Conservation (phyloP, 1,284 basidiomycete species). For the Xerocomus minutiporus region DNA sequence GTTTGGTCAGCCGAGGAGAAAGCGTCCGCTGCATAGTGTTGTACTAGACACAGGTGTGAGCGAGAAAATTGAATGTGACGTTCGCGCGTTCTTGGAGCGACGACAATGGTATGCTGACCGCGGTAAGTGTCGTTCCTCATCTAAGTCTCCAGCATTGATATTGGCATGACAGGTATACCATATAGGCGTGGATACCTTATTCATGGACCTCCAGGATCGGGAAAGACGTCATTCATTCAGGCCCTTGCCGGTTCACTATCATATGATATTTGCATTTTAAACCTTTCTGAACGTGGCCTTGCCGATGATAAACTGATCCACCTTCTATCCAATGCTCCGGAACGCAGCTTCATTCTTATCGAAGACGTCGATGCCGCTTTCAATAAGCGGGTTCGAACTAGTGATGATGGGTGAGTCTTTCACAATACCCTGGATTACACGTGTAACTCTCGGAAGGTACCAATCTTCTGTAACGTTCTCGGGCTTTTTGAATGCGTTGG, state of each 20-base stretch:
- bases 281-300: slow-evolving; percentile 93
- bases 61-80: slow-evolving; percentile 76
- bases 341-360: slow-evolving; percentile 88
- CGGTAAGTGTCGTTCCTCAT: slow-evolving; percentile 48
- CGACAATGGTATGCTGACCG: slow-evolving; percentile 95
- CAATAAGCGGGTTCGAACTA: slow-evolving; percentile 83
- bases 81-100: slow-evolving; percentile 78
- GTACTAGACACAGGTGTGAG: slow-evolving; percentile 79
- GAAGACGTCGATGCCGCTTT: slow-evolving; percentile 99
- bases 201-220: slow-evolving; percentile 95
- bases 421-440: neutral
- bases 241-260: slow-evolving; percentile 88
- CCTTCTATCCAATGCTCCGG: slow-evolving; percentile 88
- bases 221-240: slow-evolving; percentile 98
- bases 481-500: slow-evolving; percentile 94
- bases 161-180: slow-evolving; percentile 75
- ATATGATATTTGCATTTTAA: slow-evolving; percentile 96
- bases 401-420: slow-evolving; percentile 75
- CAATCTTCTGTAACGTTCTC: slow-evolving; percentile 97
- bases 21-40: slow-evolving; percentile 88
- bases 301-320: slow-evolving; percentile 97
- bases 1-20: slow-evolving; percentile 88
- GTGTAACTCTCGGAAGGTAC: slow-evolving; percentile 50
- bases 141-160: slow-evolving; percentile 11
- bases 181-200: slow-evolving; percentile 95